Base-by-base conservation (phyloP, 2,329 filamentous ascomycete genomes). In the Scortechinia acanthostroma region DNA sequence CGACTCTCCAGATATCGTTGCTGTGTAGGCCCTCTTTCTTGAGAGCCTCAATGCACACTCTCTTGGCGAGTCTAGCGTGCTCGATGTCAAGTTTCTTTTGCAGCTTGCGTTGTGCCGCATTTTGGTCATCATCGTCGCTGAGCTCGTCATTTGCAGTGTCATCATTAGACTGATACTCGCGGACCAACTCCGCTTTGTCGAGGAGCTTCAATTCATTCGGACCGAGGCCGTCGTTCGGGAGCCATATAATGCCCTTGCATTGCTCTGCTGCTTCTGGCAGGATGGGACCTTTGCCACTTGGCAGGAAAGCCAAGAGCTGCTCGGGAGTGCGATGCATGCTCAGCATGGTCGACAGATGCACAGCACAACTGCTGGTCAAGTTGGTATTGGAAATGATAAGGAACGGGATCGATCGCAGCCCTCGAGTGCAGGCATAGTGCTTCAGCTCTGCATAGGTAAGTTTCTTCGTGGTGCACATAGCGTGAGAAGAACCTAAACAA, bases 321-420 rank as follows among this genome's bases (percentile, higher is more conserved):
- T 30, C 25, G 25, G 25, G 25, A 30, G 10, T n/a, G 10, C 25
- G 25, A 30, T 30, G 25, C 10, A n/a, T n/a, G 25, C 10, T 10
- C 10, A 30, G 37, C 47, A 62, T 59, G 44, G 49, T 55, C 4
- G 57, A 48, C 4, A 62, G 45, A 44, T 62, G 59, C 14, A 59
- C 48, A 1, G 55, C 52, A 14, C 52, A 51, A 42, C 48, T 54
- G 33, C 51, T 53, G 1, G 53, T 55, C 44, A 55, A 52, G 17
- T 43, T 48, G 5, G 53, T 49, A 20, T 57, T 49, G 2, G 55
- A 53, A 16, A 62, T 42, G 23, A 61, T 52, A 3, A 63, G 43
- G 43, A 57, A 60, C n/a, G 60, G 58, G n/a, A 63, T 51, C 2
- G 60, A 62, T 21, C 56, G 57, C 22, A 63, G 52, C 3, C 60